Percentiles rank a stretch among this genome's conserved stretches.
These are phyloP conservation scores for Xylariaceae sp. DNA, from an alignment of 2,329 filamentous ascomycete species.

Conservation along the genomic window DNA sequence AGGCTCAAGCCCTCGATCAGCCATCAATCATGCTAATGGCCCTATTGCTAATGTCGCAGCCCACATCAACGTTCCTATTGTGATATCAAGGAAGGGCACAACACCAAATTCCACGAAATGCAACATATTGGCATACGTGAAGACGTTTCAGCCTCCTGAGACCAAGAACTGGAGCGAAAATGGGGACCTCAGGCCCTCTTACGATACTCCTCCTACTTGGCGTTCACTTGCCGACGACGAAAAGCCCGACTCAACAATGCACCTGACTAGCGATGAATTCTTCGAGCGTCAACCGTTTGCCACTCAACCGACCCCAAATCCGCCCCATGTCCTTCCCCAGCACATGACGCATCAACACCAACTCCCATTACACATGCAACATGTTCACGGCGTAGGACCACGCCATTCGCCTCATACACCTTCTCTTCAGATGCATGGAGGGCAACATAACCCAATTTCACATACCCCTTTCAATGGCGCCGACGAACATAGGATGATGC, in stretches of 20 bases:
- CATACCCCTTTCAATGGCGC: slow-evolving; percentile 63
- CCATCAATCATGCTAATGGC: slow-evolving; percentile 46
- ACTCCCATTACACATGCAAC: slow-evolving; percentile 75
- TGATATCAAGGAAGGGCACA: slow-evolving; percentile 67
- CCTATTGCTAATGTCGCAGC: slow-evolving; percentile 25
- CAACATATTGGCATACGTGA: slow-evolving; percentile 48
- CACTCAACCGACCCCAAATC: slow-evolving; percentile 62
- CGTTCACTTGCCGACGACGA: slow-evolving; percentile 66
- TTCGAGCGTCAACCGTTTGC: slow-evolving; percentile 64
- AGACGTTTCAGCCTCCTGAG: slow-evolving; percentile 47
- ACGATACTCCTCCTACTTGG: slow-evolving; percentile 82
- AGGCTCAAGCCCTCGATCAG: slow-evolving; percentile 65
- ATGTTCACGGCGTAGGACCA: slow-evolving; percentile 61
- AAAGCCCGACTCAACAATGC: slow-evolving; percentile 59
- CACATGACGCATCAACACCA: slow-evolving; percentile 73
- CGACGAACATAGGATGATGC: slow-evolving; percentile 86
- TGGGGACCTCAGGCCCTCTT: slow-evolving; percentile 77
- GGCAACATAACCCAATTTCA: slow-evolving; percentile 63
- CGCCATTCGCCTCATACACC: slow-evolving; percentile 69
- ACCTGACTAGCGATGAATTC: slow-evolving; percentile 66
- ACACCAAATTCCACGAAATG: slow-evolving; percentile 67
- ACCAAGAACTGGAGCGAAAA: slow-evolving; percentile 65
- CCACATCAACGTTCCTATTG: slow-evolving; percentile 32
- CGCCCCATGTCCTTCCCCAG: slow-evolving; percentile 63
- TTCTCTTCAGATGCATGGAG: slow-evolving; percentile 69